phyloP scores from a whole-genome alignment of 177 flowering plant species.

The Tripterygium wilfordii region DNA sequence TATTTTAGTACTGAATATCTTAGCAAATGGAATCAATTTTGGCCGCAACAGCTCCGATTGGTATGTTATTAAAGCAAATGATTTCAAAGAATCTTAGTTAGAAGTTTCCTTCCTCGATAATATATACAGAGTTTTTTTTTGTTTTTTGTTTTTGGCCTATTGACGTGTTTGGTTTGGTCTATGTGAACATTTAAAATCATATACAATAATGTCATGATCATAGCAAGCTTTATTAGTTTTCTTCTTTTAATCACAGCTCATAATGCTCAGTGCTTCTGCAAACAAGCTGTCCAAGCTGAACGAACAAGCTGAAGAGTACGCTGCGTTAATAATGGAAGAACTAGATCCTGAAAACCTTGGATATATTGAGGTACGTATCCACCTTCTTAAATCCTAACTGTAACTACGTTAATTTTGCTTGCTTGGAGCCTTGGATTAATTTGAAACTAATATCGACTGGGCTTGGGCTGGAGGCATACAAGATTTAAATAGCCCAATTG shows the following conservation, averaged over 20 bases:
- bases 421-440: background rate
- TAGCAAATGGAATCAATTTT: no score
- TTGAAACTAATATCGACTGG: no score
- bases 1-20: no score
- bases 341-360: constrained; percentile 87
- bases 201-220: background rate
- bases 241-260: constrained; percentile 46
- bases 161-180: no score
- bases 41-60: no score
- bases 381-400: no score
- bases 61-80: no score
- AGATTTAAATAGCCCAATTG: no score
- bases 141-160: background rate
- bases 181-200: background rate
- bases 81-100: no score
- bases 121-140: background rate
- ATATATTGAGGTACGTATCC: constrained; percentile 73
- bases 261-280: constrained; percentile 94
- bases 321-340: constrained; percentile 94
- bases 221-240: background rate
- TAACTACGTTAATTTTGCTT: background rate
- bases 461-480: no score
- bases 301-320: constrained; percentile 86
- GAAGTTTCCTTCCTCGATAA: no score
- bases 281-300: constrained; percentile 84